Evolutionary conservation across 768 basidiomycete species (phyloP).

Genomic region (Amanita inopinata): DNA sequence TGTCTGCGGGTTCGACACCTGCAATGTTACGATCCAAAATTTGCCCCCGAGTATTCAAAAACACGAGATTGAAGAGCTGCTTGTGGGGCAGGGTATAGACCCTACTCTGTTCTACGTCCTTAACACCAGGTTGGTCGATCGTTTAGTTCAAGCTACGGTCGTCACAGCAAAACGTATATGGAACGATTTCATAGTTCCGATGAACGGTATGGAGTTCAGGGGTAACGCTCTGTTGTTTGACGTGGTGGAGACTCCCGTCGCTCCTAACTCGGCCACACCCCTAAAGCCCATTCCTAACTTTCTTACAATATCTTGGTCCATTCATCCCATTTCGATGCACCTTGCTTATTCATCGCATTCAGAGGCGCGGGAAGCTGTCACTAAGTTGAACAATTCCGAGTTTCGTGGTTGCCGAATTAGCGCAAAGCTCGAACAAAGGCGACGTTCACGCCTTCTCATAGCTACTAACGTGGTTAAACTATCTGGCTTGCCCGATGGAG

Average conservation of each 20-base stretch:
- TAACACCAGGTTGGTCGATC: constrained; percentile 18
- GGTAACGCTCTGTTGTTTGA: constrained; percentile 33
- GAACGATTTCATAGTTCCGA: constrained; percentile 27
- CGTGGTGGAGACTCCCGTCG: constrained; percentile 26
- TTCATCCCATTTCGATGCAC: constrained; percentile 36
- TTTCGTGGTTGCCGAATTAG: too few relatives aligned
- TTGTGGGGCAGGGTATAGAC: constrained; percentile 34
- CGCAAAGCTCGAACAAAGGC: too few relatives aligned
- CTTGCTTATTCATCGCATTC: constrained; percentile 29
- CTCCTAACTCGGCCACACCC: constrained; percentile 32
- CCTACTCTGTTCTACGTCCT: constrained; percentile 23
- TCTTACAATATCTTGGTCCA: constrained; percentile 42
- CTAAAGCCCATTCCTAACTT: constrained; percentile 24
- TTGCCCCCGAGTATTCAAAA: constrained; percentile 31
- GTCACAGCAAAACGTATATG: too few relatives aligned
- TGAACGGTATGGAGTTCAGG: constrained; percentile 33
- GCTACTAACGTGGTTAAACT: too few relatives aligned
- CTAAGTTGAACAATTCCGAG: constrained; percentile 31
- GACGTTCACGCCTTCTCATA: too few relatives aligned
- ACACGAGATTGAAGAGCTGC: constrained; percentile 31
- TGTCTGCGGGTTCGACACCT: constrained; percentile 43
- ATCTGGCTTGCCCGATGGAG: too few relatives aligned
- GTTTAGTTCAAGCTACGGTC: constrained; percentile 31
- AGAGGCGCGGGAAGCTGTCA: constrained; percentile 25
- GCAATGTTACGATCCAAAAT: constrained; percentile 34